Evolutionary conservation across 208 protist genomes (phyloP).

Genomic region (Acanthamoeba castellanii): DNA sequence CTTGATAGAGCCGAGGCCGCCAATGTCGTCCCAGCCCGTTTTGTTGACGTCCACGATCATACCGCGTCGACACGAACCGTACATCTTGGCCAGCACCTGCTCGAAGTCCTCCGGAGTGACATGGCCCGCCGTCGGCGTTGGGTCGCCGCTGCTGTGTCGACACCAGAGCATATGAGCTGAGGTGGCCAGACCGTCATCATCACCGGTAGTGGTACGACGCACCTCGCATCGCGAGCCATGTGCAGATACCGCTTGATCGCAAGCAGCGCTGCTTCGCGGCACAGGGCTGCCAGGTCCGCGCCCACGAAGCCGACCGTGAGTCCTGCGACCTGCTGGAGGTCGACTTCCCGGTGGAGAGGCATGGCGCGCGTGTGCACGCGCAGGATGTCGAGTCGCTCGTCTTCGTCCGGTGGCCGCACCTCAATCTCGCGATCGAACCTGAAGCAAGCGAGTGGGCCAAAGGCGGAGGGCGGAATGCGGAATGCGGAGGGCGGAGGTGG

Average conservation of each 20-base stretch:
- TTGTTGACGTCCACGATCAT: conserved; percentile 9
- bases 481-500: too few species aligned
- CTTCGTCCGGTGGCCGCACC: conserved; percentile 76
- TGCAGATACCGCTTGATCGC: conserved; percentile 72
- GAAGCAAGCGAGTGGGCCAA: too few species aligned
- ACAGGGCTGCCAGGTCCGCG: conserved; percentile 81
- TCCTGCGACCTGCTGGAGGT: conserved; percentile 1
- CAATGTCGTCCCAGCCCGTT: conserved; percentile 84
- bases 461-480: too few species aligned
- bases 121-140: not conserved
- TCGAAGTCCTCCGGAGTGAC: conserved; percentile 56
- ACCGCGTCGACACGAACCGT: conserved; percentile 37
- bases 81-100: not conserved
- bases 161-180: not conserved
- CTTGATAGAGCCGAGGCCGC: conserved; percentile 83
- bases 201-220: not conserved
- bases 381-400: conserved; percentile 79
- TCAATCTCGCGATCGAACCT: conserved; percentile 83
- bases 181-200: too few species aligned
- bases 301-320: conserved; percentile 79
- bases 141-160: not conserved
- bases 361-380: conserved; percentile 48
- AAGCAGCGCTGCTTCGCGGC: conserved; percentile 75
- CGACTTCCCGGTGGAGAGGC: conserved; percentile 35
- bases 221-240: not conserved